Percentiles rank a stretch among this genome's conserved stretches.
Conservation (phyloP, 2,329 filamentous ascomycete species). For the Alternaria atra region DNA sequence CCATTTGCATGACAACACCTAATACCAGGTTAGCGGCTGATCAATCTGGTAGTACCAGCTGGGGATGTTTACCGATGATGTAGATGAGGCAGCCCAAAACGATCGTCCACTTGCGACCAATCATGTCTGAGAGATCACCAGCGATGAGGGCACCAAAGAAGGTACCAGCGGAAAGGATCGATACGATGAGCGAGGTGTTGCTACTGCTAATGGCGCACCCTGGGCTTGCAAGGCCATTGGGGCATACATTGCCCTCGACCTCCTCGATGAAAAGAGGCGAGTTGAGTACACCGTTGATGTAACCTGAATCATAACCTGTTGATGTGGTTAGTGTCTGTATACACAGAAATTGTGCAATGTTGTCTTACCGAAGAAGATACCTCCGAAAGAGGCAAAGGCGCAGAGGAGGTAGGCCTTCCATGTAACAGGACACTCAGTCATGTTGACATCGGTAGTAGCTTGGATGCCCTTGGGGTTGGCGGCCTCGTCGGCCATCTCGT, state of each 20-base stretch:
- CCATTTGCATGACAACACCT: conserved; percentile 45
- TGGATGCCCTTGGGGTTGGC: conserved; percentile 6
- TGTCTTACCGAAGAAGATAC: conserved; percentile 69
- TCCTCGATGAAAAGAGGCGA: conserved; percentile 50
- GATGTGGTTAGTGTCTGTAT: not conserved
- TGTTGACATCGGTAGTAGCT: conserved; percentile 5
- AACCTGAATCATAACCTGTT: conserved; percentile 76
- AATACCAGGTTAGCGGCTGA: conserved; percentile 48
- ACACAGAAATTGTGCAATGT: not conserved
- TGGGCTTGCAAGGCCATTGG: not conserved
- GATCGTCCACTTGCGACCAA: conserved; percentile 74
- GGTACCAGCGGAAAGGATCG: conserved; percentile 83
- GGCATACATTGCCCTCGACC: conserved; percentile 49
- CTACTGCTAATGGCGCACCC: conserved; percentile 4
- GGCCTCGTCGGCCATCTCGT: conserved; percentile 5
- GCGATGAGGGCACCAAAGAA: conserved; percentile 76
- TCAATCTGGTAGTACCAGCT: conserved; percentile 6
- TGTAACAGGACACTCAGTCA: conserved; percentile 57
- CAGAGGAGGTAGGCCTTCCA: conserved; percentile 57
- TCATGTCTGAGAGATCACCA: conserved; percentile 70
- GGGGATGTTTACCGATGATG: conserved; percentile 37
- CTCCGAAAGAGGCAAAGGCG: conserved; percentile 59
- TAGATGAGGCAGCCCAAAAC: conserved; percentile 48
- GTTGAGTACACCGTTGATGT: conserved; percentile 72
- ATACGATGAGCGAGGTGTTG: conserved; percentile 77